Evolutionary conservation across 192 early-diverging fungal species (phyloP), one percentile per base, ranked within the genome.

Genomic region (Podila epigama): DNA sequence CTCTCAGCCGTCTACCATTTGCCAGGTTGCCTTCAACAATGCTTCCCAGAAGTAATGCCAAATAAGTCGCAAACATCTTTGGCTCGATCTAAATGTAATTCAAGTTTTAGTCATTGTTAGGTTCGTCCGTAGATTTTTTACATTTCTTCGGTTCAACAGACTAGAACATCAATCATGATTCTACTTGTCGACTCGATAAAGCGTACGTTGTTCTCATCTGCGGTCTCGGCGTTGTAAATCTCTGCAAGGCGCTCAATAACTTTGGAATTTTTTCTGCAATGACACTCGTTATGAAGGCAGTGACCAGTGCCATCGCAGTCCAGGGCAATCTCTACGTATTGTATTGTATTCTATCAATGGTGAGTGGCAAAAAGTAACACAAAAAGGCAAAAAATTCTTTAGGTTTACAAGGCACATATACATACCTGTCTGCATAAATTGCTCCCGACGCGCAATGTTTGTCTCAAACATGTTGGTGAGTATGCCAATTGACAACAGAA

Each of bases 391-490:
- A 54, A 5, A 51, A 33, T 48, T 13, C 6, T 16, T n/a, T 29
- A 54, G 31, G 27, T 18, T 18, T 4, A 5, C 7, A 29, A 55
- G n/a, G 50, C 25, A 22, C 53, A 25, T 39, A 18, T 15, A n/a
- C 13, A 0, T 68, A 80, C 69, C 69, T 62, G 31, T 35, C n/a
- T 37, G 25, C 27, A 60, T 63, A 9, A 80, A 20, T 18, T 72
- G 59, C 8, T 72, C 22, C 15, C 64, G 59, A 31, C 60, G 31
- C 18, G 9, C 9, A n/a, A 28, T 18, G 58, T 66, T 60, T 0
- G 41, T 57, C 36, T 80, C 79, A 16, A 80, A 41, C 51, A 80
- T 64, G 28, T 80, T 80, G 55, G 72, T 73, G 9, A 80, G 37
- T 8, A 80, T 15, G 5, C 69, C 79, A n/a, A 72, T 55, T 16